Conservation (phyloP, 1,284 basidiomycete genomes). For the Fistulinella cinereoalba region DNA sequence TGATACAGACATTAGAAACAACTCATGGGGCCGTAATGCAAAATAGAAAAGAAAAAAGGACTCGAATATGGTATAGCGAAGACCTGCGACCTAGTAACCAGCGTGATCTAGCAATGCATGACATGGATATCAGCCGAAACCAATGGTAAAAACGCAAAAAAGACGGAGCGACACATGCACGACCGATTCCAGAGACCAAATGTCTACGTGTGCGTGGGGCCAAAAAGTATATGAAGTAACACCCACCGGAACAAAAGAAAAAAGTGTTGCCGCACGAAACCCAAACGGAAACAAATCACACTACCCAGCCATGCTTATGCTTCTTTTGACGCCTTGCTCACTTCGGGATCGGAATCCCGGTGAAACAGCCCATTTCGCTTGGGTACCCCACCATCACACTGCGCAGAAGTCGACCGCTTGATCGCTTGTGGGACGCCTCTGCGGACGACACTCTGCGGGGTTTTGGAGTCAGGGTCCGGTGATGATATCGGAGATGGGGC, state of each 20-base stretch:
- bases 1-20: constrained; percentile 14
- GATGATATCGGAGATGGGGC: constrained; percentile 12
- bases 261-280: too few species aligned
- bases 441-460: constrained; percentile 8
- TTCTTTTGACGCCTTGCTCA: constrained; percentile 44
- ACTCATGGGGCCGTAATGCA: background rate
- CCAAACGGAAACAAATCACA: too few species aligned
- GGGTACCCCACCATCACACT: constrained; percentile 24
- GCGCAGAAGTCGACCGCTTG: constrained; percentile 32
- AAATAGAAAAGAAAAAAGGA: background rate
- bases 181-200: constrained; percentile 4
- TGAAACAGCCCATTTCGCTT: constrained; percentile 32
- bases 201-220: too few species aligned
- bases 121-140: constrained; percentile 23
- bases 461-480: constrained; percentile 10
- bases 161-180: too few species aligned
- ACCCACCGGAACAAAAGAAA: too few species aligned
- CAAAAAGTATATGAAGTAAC: constrained; percentile 1
- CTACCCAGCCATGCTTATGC: constrained; percentile 39
- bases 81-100: constrained; percentile 7
- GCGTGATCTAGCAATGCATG: constrained; percentile 26
- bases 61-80: constrained; percentile 21
- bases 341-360: constrained; percentile 33
- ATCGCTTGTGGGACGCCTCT: constrained; percentile 20
- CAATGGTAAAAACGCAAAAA: constrained; percentile 6